These are phyloP conservation scores for Phytophthora europaea DNA, from an alignment of 352 stramenopile genomes.

Conservation along the genomic window DNA sequence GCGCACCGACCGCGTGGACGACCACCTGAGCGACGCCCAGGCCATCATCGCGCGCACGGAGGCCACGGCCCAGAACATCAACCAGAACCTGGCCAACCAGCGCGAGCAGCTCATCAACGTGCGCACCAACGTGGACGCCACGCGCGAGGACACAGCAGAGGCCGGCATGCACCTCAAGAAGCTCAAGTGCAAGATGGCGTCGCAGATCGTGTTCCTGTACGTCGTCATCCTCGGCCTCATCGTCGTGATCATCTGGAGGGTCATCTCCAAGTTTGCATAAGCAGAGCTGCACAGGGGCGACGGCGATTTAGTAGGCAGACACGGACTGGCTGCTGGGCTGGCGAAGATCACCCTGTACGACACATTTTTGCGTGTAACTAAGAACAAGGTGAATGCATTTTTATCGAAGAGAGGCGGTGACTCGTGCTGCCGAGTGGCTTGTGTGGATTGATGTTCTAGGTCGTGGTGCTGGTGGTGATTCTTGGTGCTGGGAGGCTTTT, in stretches of 20 bases:
- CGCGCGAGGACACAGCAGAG: conserved; percentile 78
- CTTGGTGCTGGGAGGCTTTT: background rate
- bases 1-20: conserved; percentile 72
- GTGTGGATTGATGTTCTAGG: background rate
- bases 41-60: conserved; percentile 76
- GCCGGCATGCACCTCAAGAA: conserved; percentile 76
- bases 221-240: conserved; percentile 80
- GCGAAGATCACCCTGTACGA: conserved; percentile 26
- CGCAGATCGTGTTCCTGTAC: conserved; percentile 83
- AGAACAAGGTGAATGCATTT: conserved; percentile 45
- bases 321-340: conserved; percentile 7
- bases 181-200: conserved; percentile 84
- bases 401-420: conserved; percentile 14
- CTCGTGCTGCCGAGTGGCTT: background rate
- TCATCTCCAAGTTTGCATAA: conserved; percentile 74
- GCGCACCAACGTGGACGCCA: conserved; percentile 78
- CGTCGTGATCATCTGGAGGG: conserved; percentile 76
- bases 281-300: background rate
- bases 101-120: conserved; percentile 84
- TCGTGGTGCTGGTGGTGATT: conserved; percentile 2
- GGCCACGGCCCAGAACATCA: conserved; percentile 78
- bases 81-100: conserved; percentile 68
- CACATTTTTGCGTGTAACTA: conserved; percentile 52
- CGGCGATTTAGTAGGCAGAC: too few relatives aligned
- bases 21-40: conserved; percentile 79